Evolutionary conservation across 1,284 basidiomycete species (phyloP).

Genomic region (Bondarzewia mesenterica): DNA sequence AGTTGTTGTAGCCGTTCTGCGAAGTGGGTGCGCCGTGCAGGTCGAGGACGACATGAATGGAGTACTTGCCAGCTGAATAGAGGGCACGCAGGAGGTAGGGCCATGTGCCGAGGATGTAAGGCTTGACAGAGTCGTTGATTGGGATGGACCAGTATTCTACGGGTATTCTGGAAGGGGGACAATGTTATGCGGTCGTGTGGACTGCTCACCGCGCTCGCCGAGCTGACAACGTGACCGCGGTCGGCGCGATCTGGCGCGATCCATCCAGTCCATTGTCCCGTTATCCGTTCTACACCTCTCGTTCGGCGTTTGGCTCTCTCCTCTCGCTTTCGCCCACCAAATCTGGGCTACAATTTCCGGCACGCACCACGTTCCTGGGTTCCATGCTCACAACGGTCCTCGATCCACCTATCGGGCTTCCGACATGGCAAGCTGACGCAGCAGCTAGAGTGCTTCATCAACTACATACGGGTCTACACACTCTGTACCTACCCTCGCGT

Average conservation of each 20-base stretch:
- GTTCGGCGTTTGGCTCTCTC: conserved; percentile 6
- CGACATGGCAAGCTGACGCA: not conserved
- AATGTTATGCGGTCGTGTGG: no score
- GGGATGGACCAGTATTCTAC: conserved; percentile 75
- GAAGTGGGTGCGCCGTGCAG: conserved; percentile 65
- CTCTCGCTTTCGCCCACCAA: not conserved
- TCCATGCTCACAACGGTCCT: conserved; percentile 2
- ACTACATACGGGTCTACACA: not conserved
- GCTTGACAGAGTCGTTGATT: conserved; percentile 40
- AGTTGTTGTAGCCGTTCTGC: conserved; percentile 80
- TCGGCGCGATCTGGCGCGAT: no score
- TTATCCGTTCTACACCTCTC: no score
- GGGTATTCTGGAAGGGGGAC: conserved; percentile 51
- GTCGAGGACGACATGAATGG: conserved; percentile 60
- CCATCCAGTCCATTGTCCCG: no score
- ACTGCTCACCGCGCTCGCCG: no score
- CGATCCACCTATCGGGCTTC: conserved; percentile 3
- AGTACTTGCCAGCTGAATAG: conserved; percentile 52
- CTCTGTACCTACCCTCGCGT: not conserved
- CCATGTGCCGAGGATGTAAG: conserved; percentile 62
- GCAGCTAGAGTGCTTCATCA: not conserved
- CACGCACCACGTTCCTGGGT: conserved; percentile 1
- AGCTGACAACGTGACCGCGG: no score
- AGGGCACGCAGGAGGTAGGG: conserved; percentile 59
- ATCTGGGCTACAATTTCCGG: conserved; percentile 2